Evolutionary conservation across 306 rosid genomes (phyloP).

Genomic region (cucumber (Cucumis sativus)): Cucumber_9930_V3 NC_026658.2:17815501-17816000

Average conservation of each 20-base stretch:
- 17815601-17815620: not conserved
- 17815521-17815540: too few species aligned
- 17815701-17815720: not conserved
- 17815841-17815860: slow-evolving; percentile 1
- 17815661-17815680: not conserved
- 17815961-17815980: slow-evolving; percentile 20
- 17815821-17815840: not conserved
- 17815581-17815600: not conserved
- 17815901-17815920: slow-evolving; percentile 40
- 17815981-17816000: not conserved
- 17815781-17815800: not conserved
- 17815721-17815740: not conserved
- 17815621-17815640: not conserved
- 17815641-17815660: not conserved
- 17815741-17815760: not conserved
- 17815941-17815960: slow-evolving; percentile 26
- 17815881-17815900: slow-evolving; percentile 87
- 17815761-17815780: not conserved
- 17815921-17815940: slow-evolving; percentile 54
- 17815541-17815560: too few species aligned
- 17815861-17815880: slow-evolving; percentile 1
- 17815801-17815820: not conserved
- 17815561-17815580: too few species aligned
- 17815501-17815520: too few species aligned
- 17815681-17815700: not conserved